Evolutionary conservation across 805 yeast species (phyloP).

Genomic region (Sugiyamaella mastotermitis): DNA sequence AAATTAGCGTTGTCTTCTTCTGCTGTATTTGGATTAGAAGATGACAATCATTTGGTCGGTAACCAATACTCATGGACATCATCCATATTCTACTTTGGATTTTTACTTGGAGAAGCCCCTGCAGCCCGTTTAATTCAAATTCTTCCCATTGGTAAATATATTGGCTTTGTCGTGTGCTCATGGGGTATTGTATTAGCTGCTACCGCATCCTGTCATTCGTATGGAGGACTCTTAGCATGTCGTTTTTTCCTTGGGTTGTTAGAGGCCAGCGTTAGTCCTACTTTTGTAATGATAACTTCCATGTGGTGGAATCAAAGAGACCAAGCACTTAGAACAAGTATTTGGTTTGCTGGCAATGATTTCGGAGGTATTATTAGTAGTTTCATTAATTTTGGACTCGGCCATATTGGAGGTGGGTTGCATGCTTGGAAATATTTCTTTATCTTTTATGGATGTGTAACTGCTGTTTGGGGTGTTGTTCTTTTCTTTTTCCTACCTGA

Average conservation of each 20-base stretch:
- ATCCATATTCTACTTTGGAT: constrained; percentile 41
- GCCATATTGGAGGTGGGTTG: constrained; percentile 25
- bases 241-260: constrained; percentile 16
- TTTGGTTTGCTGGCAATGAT: constrained; percentile 33
- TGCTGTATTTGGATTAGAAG: constrained; percentile 44
- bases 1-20: constrained; percentile 47
- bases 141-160: constrained; percentile 19
- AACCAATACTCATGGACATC: constrained; percentile 40
- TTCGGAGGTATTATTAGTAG: constrained; percentile 42
- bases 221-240: constrained; percentile 11
- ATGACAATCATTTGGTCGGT: constrained; percentile 37
- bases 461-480: constrained; percentile 34
- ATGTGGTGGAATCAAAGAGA: constrained; percentile 46
- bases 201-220: constrained; percentile 15
- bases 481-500: constrained; percentile 14
- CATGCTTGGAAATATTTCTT: constrained; percentile 40
- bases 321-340: constrained; percentile 47
- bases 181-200: constrained; percentile 19
- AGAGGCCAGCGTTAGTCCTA: constrained; percentile 34
- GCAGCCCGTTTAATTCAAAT: constrained; percentile 34
- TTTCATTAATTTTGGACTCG: constrained; percentile 43
- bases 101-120: constrained; percentile 41
- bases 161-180: constrained; percentile 15
- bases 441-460: constrained; percentile 48
- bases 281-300: constrained; percentile 48